These are phyloP conservation scores for Solanum virginianum DNA, from an alignment of 257 asterid species.

Conservation along the genomic window DNA sequence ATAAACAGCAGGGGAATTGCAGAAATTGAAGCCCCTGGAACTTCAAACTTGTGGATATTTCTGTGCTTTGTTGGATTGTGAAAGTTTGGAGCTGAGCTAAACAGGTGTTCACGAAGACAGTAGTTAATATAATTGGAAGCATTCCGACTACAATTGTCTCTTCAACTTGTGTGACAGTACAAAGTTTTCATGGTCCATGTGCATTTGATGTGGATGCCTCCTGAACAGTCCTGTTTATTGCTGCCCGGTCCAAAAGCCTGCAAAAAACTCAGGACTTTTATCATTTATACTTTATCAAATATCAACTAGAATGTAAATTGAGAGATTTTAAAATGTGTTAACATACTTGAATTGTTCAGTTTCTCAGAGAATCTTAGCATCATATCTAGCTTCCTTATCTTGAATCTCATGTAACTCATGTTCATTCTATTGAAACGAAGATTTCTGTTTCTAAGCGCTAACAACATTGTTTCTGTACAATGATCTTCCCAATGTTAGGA, in stretches of 20 bases:
- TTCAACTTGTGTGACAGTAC: constrained; percentile 63
- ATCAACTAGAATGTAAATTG: background rate
- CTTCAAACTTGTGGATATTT: constrained; percentile 37
- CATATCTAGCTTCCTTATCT: constrained; percentile 33
- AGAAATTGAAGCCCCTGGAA: constrained; percentile 63
- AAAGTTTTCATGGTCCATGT: constrained; percentile 39
- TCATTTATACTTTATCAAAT: background rate
- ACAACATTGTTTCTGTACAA: constrained; percentile 35
- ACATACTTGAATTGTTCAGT: constrained; percentile 58
- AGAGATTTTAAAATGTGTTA: background rate
- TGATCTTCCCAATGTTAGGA: constrained; percentile 41
- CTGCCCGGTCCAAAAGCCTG: constrained; percentile 60
- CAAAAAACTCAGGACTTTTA: background rate
- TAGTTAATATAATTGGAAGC: constrained; percentile 62
- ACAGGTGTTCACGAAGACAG: constrained; percentile 72
- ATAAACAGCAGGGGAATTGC: constrained; percentile 46
- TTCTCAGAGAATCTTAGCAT: constrained; percentile 37
- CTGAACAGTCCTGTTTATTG: constrained; percentile 14
- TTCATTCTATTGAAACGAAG: constrained; percentile 25
- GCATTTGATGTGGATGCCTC: background rate
- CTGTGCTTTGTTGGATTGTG: constrained; percentile 59
- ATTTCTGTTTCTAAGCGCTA: constrained; percentile 39
- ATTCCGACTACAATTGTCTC: constrained; percentile 58
- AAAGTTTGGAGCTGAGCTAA: constrained; percentile 82
- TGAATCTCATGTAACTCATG: constrained; percentile 37